Base-by-base conservation (phyloP, 257 asterid species). In the Primulina huaijiensis region DNA sequence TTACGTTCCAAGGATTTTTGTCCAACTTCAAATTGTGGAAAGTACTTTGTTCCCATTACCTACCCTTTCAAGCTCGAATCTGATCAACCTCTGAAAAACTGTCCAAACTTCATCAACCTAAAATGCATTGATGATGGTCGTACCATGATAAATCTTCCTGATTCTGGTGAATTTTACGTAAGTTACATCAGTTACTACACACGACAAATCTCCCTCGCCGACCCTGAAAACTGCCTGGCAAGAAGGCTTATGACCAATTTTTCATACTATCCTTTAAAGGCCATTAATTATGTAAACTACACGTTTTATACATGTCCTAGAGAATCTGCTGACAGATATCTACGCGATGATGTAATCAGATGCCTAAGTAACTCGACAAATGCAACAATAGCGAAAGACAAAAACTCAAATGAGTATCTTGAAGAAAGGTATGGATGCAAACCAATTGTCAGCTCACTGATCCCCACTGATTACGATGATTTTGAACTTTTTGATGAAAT, bases 21-120 rank as follows among this genome's bases (percentile, higher is more conserved):
- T 29, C 79, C 79, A 56, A 31, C 23, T 59, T 72, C 85, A 35
- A 43, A 37, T 2, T 83, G 84, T 38, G 70, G 64, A 30, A 67
- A 38, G 62, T 50, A 10, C 1, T 46, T 6, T 34, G 1, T 70
- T 30, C 43, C 70, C 29, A 64, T 80, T 8, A 65, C n/a, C 34
- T 75, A 72, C 77, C 87, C 87, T 72, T 83, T 83, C 79, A 76
- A 73, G 72, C 50, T 82, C 64, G 73, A 52, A 78, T 64, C 59
- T 4, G 79, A 79, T 46, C 12, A 35, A 16, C 68, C 79, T 29
- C 80, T 62, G 12, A 38, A 52, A 21, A 2, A 25, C 5, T 78
- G 83, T 20, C 38, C 60, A 27, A 37, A 60, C 8, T 70, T 50
- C n/a, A 75, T 78, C 73, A 62, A 70, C 34, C 78, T 83, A 23